Percentiles rank a stretch among this genome's conserved stretches.
Evolutionary conservation across 1,284 basidiomycete species (phyloP).

Genomic region (Ceratobasidium sp.): DNA sequence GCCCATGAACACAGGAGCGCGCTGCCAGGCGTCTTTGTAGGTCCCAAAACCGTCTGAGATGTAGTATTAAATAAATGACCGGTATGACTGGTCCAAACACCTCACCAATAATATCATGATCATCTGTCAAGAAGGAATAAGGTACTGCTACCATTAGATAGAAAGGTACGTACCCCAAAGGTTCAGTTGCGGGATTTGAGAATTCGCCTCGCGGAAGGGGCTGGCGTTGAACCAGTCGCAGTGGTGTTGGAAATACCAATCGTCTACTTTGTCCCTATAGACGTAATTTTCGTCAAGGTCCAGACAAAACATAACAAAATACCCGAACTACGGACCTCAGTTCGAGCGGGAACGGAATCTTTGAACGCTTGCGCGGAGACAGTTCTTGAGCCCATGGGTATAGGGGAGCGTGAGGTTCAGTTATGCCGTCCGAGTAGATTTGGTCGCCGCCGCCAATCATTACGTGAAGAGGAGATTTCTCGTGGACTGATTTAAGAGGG

Average conservation of each 20-base stretch:
- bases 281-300: background rate
- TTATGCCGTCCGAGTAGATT: slow-evolving; percentile 39
- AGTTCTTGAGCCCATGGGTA: slow-evolving; percentile 41
- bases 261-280: slow-evolving; percentile 35
- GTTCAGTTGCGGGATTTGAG: slow-evolving; percentile 41
- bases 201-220: slow-evolving; percentile 40
- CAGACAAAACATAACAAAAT: background rate
- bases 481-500: slow-evolving; percentile 5
- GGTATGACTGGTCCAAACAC: background rate
- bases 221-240: slow-evolving; percentile 43
- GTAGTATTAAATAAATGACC: background rate
- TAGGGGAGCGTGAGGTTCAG: slow-evolving; percentile 34
- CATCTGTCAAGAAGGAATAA: slow-evolving; percentile 1
- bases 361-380: slow-evolving; percentile 33
- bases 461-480: slow-evolving; percentile 39
- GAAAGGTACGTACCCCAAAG: slow-evolving; percentile 26
- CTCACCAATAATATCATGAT: slow-evolving; percentile 42
- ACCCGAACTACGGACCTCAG: slow-evolving; percentile 4
- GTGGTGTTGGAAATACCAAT: slow-evolving; percentile 44
- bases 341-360: slow-evolving; percentile 40
- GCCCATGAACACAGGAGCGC: slow-evolving; percentile 55
- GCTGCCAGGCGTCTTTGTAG: slow-evolving; percentile 57
- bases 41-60: slow-evolving; percentile 60
- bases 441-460: slow-evolving; percentile 45
- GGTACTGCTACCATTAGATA: background rate